Percentiles rank a stretch among this genome's conserved stretches.
These are phyloP conservation scores for Teunomyces atbi DNA, from an alignment of 805 yeast species.

Conservation along the genomic window DNA sequence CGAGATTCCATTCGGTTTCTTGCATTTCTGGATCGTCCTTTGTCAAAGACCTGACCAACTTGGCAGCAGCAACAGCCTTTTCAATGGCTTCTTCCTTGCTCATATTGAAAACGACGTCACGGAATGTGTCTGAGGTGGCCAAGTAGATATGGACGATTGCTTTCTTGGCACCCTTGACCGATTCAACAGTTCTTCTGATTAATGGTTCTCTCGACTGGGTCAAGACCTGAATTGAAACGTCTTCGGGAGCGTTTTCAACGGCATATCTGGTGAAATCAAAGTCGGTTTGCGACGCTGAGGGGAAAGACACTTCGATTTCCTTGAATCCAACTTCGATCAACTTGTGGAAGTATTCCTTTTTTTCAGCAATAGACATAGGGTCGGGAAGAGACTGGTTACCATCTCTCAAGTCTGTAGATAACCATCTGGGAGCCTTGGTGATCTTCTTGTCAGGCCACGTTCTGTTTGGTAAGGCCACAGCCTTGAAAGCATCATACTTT, in stretches of 20 bases:
- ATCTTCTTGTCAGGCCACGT: conserved; percentile 70
- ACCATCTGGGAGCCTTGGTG: conserved; percentile 76
- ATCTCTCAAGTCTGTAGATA: conserved; percentile 76
- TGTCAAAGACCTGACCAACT: conserved; percentile 63
- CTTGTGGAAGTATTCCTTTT: conserved; percentile 72
- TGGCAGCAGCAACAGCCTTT: conserved; percentile 70
- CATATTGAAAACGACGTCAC: conserved; percentile 76
- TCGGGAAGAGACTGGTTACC: conserved; percentile 82
- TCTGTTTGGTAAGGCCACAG: conserved; percentile 57
- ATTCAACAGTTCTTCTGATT: conserved; percentile 70
- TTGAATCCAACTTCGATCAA: conserved; percentile 72
- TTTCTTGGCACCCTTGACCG: conserved; percentile 67
- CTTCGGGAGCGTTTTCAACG: conserved; percentile 74
- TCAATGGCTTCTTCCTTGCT: conserved; percentile 63
- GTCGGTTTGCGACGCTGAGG: conserved; percentile 80
- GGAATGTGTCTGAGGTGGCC: conserved; percentile 73
- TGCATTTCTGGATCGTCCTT: conserved; percentile 68
- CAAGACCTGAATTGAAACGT: conserved; percentile 69
- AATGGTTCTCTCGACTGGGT: conserved; percentile 77
- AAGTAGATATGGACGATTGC: conserved; percentile 73
- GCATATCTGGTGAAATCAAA: conserved; percentile 80
- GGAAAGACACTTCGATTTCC: conserved; percentile 79
- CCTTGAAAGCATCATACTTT: conserved; percentile 58
- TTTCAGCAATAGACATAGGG: conserved; percentile 75
- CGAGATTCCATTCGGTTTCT: conserved; percentile 67